Conservation (phyloP, 352 stramenopile species). For the Blastocystis sp. region DNA sequence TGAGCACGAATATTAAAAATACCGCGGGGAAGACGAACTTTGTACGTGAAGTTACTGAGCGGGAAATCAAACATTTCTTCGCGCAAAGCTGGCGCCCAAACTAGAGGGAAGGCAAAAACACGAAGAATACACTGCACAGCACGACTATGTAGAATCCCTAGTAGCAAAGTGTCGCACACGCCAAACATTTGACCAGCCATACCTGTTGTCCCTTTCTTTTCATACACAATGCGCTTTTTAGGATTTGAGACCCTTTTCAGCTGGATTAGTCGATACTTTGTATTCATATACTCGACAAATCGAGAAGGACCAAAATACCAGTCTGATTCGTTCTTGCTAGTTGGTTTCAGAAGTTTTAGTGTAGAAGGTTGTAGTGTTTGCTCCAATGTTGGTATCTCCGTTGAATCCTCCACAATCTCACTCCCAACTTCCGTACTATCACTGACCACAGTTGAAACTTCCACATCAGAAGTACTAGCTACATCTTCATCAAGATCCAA, state of each 20-base stretch:
- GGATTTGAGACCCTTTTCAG: not conserved
- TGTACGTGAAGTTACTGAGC: slow-evolving; percentile 6
- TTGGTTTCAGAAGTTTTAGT: not conserved
- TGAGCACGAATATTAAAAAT: not conserved
- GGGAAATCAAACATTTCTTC: not conserved
- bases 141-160: slow-evolving; percentile 10
- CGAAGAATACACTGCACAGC: not conserved
- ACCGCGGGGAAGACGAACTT: not conserved
- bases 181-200: slow-evolving; percentile 38
- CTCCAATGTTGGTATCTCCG: too few relatives aligned
- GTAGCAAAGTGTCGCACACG: not conserved
- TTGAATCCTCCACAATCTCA: too few relatives aligned
- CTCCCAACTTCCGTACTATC: too few relatives aligned
- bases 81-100: not conserved
- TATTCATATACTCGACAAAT: slow-evolving; percentile 38
- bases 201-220: slow-evolving; percentile 43
- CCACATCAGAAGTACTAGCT: too few relatives aligned
- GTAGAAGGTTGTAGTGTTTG: not conserved
- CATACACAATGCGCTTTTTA: not conserved
- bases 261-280: not conserved
- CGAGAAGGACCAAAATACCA: not conserved
- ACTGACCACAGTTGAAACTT: too few relatives aligned
- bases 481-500: too few relatives aligned
- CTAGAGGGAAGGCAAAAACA: not conserved
- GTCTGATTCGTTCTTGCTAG: not conserved